phyloP scores from a whole-genome alignment of 441 rosid genomes.

The Erodium moschatum region DNA sequence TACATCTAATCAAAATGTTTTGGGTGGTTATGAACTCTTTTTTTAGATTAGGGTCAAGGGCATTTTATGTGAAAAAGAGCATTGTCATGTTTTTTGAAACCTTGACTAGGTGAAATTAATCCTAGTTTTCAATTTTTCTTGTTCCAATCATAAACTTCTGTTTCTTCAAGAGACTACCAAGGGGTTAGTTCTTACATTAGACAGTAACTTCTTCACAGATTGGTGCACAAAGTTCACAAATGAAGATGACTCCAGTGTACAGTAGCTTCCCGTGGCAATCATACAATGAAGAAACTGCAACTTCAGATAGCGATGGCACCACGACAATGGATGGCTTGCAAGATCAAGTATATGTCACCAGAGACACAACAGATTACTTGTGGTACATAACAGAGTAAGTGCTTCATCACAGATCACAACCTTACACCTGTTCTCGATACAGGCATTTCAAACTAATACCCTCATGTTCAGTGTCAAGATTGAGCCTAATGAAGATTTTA shows the following conservation, averaged over 20 bases:
- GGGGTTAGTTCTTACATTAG: too few species aligned
- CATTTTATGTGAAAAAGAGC: too few species aligned
- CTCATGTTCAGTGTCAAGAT: slow-evolving; percentile 54
- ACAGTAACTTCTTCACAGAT: slow-evolving; percentile 32
- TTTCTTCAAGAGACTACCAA: too few species aligned
- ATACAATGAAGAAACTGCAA: background rate
- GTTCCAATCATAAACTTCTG: too few species aligned
- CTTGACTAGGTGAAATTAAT: too few species aligned
- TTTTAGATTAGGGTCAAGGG: too few species aligned
- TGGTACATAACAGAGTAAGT: slow-evolving; percentile 6
- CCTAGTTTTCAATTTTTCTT: too few species aligned
- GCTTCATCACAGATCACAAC: background rate
- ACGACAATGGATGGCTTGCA: background rate
- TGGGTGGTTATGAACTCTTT: too few species aligned
- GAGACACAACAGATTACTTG: slow-evolving; percentile 4
- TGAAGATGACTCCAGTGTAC: background rate
- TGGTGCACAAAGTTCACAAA: slow-evolving; percentile 51
- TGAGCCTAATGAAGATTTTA: slow-evolving; percentile 62
- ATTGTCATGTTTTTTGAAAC: too few species aligned
- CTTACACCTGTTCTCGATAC: too few species aligned
- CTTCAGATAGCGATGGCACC: background rate
- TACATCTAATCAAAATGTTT: too few species aligned
- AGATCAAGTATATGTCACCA: background rate
- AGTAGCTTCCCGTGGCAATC: background rate
- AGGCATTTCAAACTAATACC: background rate